phyloP scores from a whole-genome alignment of 83 land plant genomes.

The Thuja plicata region DNA sequence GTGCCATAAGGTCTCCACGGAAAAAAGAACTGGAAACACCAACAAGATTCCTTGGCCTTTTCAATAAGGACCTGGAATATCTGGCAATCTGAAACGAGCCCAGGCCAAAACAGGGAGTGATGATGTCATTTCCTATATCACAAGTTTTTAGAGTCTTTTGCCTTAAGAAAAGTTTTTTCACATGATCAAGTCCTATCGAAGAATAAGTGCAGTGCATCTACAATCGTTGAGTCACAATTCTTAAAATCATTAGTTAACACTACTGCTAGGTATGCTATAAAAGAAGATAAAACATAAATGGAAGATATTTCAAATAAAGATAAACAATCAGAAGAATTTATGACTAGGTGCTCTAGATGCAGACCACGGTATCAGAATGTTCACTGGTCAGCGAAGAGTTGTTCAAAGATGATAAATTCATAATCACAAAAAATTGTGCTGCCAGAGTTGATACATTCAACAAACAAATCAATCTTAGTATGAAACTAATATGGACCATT shows the following conservation, averaged over 20 bases:
- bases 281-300: not conserved
- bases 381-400: not conserved
- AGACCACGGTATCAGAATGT: not conserved
- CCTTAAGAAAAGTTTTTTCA: not conserved
- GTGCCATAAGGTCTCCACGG: too few relatives aligned
- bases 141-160: not conserved
- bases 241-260: not conserved
- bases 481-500: not conserved
- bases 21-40: too few relatives aligned
- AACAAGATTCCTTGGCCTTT: too few relatives aligned
- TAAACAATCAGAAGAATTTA: too few relatives aligned
- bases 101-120: not conserved
- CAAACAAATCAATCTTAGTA: not conserved
- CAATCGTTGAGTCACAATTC: not conserved
- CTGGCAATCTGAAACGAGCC: too few relatives aligned
- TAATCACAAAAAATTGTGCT: not conserved
- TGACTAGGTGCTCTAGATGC: too few relatives aligned
- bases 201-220: not conserved
- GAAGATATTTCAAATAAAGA: too few relatives aligned
- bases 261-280: too few relatives aligned
- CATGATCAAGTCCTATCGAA: not conserved
- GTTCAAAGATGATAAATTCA: not conserved
- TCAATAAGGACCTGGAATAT: too few relatives aligned
- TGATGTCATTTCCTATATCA: not conserved
- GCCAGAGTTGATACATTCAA: not conserved